Percentiles rank a stretch among this genome's conserved stretches.
Conservation (phyloP, 2,329 filamentous ascomycete species). For the Didymella exigua region DNA sequence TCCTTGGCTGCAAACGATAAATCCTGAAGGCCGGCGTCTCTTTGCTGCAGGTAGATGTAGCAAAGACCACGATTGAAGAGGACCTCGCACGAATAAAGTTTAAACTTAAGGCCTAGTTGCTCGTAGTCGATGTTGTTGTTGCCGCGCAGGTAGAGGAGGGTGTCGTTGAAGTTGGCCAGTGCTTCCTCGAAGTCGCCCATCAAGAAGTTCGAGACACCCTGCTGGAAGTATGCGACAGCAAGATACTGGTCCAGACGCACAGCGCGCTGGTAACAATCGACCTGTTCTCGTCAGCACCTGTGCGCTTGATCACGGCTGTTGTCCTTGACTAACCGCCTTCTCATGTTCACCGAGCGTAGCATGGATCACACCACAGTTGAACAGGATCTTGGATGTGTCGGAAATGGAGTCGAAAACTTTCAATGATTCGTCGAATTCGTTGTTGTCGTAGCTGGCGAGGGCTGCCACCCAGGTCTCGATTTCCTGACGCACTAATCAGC, state of each 20-base stretch:
- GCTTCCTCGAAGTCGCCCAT: constrained; percentile 97
- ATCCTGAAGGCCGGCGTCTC: constrained; percentile 88
- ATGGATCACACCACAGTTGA: constrained; percentile 98
- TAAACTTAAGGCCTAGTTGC: constrained; percentile 92
- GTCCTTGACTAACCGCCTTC: constrained; percentile 73
- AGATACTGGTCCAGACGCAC: constrained; percentile 92
- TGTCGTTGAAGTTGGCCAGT: constrained; percentile 98
- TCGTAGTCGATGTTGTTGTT: constrained; percentile 99
- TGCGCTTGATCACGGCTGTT: neutral
- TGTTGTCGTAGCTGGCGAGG: constrained; percentile 90
- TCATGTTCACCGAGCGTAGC: constrained; percentile 95
- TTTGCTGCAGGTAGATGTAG: constrained; percentile 95
- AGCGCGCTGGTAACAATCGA: constrained; percentile 92
- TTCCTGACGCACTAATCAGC: constrained; percentile 66
- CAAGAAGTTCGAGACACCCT: constrained; percentile 97
- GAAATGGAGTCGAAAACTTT: constrained; percentile 83
- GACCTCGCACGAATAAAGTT: constrained; percentile 95
- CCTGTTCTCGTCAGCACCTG: constrained; percentile 59
- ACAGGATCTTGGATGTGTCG: constrained; percentile 97
- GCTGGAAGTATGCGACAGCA: constrained; percentile 96
- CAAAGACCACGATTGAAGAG: constrained; percentile 96
- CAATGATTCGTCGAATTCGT: constrained; percentile 91
- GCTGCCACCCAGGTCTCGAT: constrained; percentile 98
- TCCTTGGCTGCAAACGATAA: constrained; percentile 89
- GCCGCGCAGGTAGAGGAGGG: constrained; percentile 87